Base-by-base conservation (phyloP, 129 eudicot genomes). In the Gnaphalium uliginosum region DNA sequence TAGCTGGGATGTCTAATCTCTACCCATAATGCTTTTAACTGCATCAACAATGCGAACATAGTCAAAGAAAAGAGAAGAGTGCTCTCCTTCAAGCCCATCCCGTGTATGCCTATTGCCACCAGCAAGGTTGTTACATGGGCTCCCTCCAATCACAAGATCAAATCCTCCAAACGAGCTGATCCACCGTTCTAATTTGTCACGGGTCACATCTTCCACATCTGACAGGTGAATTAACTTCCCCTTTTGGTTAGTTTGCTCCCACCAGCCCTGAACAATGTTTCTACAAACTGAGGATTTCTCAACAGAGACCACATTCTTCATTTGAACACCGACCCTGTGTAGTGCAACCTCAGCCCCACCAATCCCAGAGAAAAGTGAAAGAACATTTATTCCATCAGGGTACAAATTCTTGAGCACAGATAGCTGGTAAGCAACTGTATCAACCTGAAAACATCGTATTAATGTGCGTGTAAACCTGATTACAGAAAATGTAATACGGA, bases 131-230 rank as follows among this genome's bases (percentile, higher is more conserved):
- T 82, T 82, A 23, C 89, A 82, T 1, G 85, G 89, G 63, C 87
- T 86, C 8, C 87, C 87, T 15, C 89, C 87, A 18, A 83, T 83
- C 62, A 86, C 83, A 11, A 86, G 78, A 76, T 86, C 89, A 24
- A 86, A 82, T 13, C 85, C 87, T 1, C 84, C 84, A 39, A 82
- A 76, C 6, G 39, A 15, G 0, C 66, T 18, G 10, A 72, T 53
- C 75, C 77, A 68, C 22, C 17, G 2, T 9, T 3, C 50, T 10
- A 86, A 2, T 61, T n/a, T 43, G 9, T 26, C 66, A 5, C 8
- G 9, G 0, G 48, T 46, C 9, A 82, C 73, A 0, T 72, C 66
- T 10, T 57, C 29, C 0, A 82, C 81, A 58, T 80, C 83, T 0
- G 77, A 61, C 30, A 71, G 8, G 21, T 82, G 85, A 32, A 71